A percentile compares a stretch with the other conserved stretches of the same genome.
These are phyloP conservation scores for Starmerella sp. DNA, from an alignment of 805 yeast species.

Conservation along the genomic window DNA sequence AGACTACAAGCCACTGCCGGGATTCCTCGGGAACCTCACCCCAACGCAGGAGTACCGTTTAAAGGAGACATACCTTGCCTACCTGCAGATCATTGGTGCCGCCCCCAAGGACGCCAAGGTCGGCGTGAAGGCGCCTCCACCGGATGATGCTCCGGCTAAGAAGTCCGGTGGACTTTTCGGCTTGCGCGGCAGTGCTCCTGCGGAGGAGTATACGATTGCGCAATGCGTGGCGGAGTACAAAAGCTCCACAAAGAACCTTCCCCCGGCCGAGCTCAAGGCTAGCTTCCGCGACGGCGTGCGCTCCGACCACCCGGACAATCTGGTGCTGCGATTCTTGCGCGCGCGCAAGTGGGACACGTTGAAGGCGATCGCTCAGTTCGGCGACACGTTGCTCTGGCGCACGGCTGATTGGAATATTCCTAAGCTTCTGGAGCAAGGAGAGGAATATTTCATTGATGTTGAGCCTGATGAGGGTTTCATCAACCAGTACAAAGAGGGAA, in stretches of 20 bases:
- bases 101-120: constrained; percentile 24
- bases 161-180: constrained; percentile 27
- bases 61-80: constrained; percentile 32
- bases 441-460: constrained; percentile 42
- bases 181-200: constrained; percentile 15
- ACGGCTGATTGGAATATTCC: constrained; percentile 48
- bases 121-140: constrained; percentile 11
- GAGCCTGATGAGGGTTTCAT: constrained; percentile 36
- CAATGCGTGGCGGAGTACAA: constrained; percentile 32
- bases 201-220: constrained; percentile 15
- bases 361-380: constrained; percentile 57
- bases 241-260: constrained; percentile 40
- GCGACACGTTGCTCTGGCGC: constrained; percentile 72
- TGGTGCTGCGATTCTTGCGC: constrained; percentile 61
- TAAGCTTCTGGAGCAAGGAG: constrained; percentile 57
- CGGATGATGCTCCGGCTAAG: constrained; percentile 21
- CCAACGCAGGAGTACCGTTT: constrained; percentile 31
- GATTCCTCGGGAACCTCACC: constrained; percentile 31
- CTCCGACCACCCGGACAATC: constrained; percentile 72
- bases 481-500: constrained; percentile 50
- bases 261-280: constrained; percentile 40
- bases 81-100: constrained; percentile 22
- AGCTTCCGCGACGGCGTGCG: constrained; percentile 53
- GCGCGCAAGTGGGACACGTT: constrained; percentile 80
- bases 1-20: constrained; percentile 15